Conservation (phyloP, 164 flowering plant species). For the Stephania yunnanensis region DNA sequence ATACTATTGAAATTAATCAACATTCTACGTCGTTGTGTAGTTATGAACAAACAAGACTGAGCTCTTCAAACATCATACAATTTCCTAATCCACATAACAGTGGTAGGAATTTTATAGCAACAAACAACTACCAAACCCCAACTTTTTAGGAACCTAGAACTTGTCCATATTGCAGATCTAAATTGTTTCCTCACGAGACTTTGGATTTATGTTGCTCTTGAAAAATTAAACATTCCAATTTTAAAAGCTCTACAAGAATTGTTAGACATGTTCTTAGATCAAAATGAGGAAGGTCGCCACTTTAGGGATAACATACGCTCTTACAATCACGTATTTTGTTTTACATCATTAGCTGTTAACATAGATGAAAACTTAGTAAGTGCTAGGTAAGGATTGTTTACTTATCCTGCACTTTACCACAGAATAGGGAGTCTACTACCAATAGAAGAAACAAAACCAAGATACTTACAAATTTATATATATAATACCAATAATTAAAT, state of each 20-base stretch:
- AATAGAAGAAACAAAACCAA: not conserved
- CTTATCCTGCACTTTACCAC: too few relatives aligned
- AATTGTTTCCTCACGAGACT: not conserved
- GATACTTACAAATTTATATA: conserved; percentile 1
- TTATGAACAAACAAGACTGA: too few relatives aligned
- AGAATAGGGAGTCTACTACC: not conserved
- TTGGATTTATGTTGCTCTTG: not conserved
- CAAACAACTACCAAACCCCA: not conserved
- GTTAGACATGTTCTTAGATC: not conserved
- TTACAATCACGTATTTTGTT: not conserved
- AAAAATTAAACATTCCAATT: not conserved
- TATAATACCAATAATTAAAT: not conserved
- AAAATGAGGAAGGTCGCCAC: not conserved
- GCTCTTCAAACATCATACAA: too few relatives aligned
- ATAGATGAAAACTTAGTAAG: not conserved
- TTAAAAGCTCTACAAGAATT: not conserved
- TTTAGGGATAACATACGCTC: not conserved
- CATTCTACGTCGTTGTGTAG: too few relatives aligned
- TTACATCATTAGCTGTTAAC: not conserved
- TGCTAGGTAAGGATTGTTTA: not conserved
- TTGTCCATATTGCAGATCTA: not conserved
- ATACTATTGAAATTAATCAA: too few relatives aligned
- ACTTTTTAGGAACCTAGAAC: not conserved
- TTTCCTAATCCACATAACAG: too few relatives aligned
- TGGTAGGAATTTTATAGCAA: not conserved